Percentiles rank a stretch among this genome's conserved stretches.
Evolutionary conservation across 345 rosid species (phyloP).

Genomic region (Rhizophora mangle): DNA sequence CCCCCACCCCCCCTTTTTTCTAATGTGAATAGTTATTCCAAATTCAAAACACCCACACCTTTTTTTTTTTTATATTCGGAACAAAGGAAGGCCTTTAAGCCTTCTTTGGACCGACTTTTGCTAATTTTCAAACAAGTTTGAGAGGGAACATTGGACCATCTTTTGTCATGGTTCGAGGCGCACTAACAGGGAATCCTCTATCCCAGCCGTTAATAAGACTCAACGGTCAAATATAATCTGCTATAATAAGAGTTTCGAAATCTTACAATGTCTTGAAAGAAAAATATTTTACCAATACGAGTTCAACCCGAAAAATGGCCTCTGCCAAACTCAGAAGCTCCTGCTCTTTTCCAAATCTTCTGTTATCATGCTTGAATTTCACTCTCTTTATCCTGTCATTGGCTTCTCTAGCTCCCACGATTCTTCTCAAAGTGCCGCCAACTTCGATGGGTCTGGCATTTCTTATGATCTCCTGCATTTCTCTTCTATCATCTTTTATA

Average conservation of each 20-base stretch:
- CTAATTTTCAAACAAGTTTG: neutral
- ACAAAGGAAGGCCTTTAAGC: no score
- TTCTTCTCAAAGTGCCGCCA: constrained; percentile 61
- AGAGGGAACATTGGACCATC: neutral
- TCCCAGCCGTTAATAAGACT: neutral
- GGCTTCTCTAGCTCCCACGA: constrained; percentile 46
- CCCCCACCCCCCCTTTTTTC: neutral
- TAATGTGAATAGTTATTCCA: neutral
- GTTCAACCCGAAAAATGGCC: constrained; percentile 24
- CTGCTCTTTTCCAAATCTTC: constrained; percentile 50
- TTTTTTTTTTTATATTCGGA: no score
- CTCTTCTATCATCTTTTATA: constrained; percentile 44
- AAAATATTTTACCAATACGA: neutral
- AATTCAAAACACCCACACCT: no score
- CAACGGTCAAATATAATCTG: neutral
- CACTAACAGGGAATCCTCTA: neutral
- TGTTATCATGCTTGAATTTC: constrained; percentile 52
- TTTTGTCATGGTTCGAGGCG: neutral
- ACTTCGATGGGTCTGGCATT: constrained; percentile 52
- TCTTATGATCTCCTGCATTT: constrained; percentile 41
- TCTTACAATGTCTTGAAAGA: neutral
- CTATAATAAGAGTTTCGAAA: neutral
- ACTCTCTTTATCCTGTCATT: constrained; percentile 48
- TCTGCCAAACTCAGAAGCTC: constrained; percentile 46
- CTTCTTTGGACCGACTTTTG: neutral